Base-by-base conservation (phyloP, 2,329 filamentous ascomycete genomes). In the Botryosphaeria dothidea region DNA sequence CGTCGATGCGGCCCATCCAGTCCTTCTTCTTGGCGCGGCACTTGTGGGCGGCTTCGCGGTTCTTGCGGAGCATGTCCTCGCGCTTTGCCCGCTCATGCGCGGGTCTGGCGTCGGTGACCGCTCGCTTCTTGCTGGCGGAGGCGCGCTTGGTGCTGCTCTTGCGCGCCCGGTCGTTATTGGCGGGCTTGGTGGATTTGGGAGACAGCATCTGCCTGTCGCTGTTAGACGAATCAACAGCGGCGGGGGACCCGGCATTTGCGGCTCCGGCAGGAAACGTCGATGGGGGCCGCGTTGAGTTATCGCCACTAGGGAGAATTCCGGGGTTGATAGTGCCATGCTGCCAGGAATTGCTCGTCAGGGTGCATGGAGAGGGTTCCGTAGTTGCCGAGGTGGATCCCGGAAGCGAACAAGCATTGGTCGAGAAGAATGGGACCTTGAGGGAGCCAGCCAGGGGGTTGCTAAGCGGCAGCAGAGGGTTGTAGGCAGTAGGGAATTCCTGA, bases 21-120 rank as follows among this genome's bases (percentile, higher is more conserved):
- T 81, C 79, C 71, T 85, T 85, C 72, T 85, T 85, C 77, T 90
- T 90, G 69, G 87, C 83, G 4, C 89, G 84, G 70, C 88, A 91
- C 71, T 90, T 90, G 70, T 85, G 88, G 1, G 89, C 89, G 0
- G 89, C 89, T 6, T 88, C 76, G 9, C 88, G 82, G 73, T 91
- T 91, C 49, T 88, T 83, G 73, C 89, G 85, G 0, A 90, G 80
- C 68, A 88, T 88, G 67, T 83, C 84, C 67, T 80, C 82, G 29
- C 86, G 81, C 69, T 85, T 86, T 13, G 8, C 69, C 3, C 29
- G 23, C 11, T 34, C 4, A 15, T 48, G n/a, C 7, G 23, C 51
- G 3, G 51, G 1, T 17, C 43, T n/a, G 13, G 46, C 46, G 17
- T 41, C 38, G 11, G 11, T 13, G 4, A 41, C 9, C 5, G 38